Conservation (phyloP, 2,329 filamentous ascomycete species). For the Byssoonygena ceratinophila region DNA sequence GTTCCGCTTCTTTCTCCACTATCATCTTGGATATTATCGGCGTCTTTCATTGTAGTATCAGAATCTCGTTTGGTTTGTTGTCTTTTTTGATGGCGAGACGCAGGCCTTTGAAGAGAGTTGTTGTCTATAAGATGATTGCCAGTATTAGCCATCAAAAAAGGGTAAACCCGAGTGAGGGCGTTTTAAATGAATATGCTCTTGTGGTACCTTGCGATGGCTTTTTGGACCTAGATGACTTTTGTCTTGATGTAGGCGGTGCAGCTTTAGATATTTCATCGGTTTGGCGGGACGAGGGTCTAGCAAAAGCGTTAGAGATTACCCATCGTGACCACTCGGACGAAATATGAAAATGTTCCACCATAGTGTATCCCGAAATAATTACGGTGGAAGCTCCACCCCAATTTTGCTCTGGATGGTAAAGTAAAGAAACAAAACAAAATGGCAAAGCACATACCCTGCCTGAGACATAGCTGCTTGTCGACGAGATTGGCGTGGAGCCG, state of each 20-base stretch:
- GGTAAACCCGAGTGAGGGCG: slow-evolving; percentile 2
- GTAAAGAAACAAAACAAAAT: slow-evolving; percentile 8
- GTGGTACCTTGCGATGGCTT: slow-evolving; percentile 47
- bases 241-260: slow-evolving; percentile 50
- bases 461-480: slow-evolving; percentile 35
- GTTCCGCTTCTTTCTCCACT: slow-evolving; percentile 39
- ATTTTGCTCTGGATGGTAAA: neutral
- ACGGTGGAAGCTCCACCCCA: no score
- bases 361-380: neutral
- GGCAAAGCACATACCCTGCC: slow-evolving; percentile 29
- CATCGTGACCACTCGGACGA: neutral
- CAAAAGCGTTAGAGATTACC: slow-evolving; percentile 11
- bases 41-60: slow-evolving; percentile 62
- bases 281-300: slow-evolving; percentile 53
- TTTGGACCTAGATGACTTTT: slow-evolving; percentile 63
- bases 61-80: slow-evolving; percentile 46
- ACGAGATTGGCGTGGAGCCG: slow-evolving; percentile 38
- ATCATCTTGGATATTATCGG: slow-evolving; percentile 44
- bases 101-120: slow-evolving; percentile 26
- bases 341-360: neutral
- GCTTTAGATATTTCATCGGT: slow-evolving; percentile 50
- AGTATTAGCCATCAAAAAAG: neutral
- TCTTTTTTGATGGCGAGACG: slow-evolving; percentile 44
- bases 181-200: neutral
- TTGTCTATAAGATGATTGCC: slow-evolving; percentile 22